phyloP scores from a whole-genome alignment of 2,329 filamentous ascomycete species.

The Akanthomyces dipterigenus region DNA sequence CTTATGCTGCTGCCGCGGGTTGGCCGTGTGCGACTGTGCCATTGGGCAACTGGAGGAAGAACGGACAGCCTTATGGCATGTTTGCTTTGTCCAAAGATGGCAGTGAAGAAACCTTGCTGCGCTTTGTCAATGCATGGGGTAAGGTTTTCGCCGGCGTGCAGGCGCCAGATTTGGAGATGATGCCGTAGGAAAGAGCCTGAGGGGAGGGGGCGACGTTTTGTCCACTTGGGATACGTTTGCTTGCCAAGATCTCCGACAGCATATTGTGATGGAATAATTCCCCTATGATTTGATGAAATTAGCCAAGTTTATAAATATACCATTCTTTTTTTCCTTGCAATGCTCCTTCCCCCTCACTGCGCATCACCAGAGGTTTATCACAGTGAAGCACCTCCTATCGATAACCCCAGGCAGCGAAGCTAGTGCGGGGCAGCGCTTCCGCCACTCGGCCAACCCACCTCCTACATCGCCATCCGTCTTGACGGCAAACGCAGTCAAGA shows the following conservation, averaged over 20 bases:
- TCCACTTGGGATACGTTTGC: not conserved
- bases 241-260: not conserved
- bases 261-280: too few relatives aligned
- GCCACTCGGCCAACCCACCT: conserved; percentile 4
- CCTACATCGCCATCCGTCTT: conserved; percentile 16
- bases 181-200: not conserved
- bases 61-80: conserved; percentile 10
- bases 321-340: too few relatives aligned
- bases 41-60: not conserved
- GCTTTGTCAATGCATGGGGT: not conserved
- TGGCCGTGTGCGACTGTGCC: conserved; percentile 5
- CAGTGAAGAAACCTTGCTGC: not conserved
- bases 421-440: conserved; percentile 20
- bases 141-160: not conserved
- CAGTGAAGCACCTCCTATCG: not conserved
- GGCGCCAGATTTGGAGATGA: conserved; percentile 1
- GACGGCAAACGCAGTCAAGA: conserved; percentile 16
- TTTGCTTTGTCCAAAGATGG: not conserved
- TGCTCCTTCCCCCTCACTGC: too few relatives aligned
- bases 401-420: conserved; percentile 8
- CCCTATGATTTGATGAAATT: too few relatives aligned
- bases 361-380: not conserved
- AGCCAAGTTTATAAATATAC: not conserved
- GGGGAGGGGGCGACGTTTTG: not conserved
- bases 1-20: not conserved